phyloP scores from a whole-genome alignment of 108 stramenopile genomes.

The Cyclotella choctawhatcheeana region DNA sequence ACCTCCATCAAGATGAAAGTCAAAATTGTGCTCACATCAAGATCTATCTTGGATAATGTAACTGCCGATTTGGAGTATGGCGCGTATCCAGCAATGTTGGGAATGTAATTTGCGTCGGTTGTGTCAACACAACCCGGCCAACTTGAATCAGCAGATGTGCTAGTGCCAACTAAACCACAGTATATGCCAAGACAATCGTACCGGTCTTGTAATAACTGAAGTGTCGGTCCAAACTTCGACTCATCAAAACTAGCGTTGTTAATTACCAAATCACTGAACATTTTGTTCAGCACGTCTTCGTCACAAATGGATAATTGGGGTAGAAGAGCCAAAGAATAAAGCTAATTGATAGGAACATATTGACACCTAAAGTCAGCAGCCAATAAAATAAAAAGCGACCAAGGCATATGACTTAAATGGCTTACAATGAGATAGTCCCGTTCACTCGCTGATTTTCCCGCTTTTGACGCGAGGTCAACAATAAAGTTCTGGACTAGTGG shows the following conservation, averaged over 20 bases:
- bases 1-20: slow-evolving; percentile 50
- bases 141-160: slow-evolving; percentile 1
- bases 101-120: slow-evolving; percentile 11
- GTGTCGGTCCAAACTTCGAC: slow-evolving; percentile 7
- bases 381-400: background rate
- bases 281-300: slow-evolving; percentile 20
- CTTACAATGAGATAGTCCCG: slow-evolving; percentile 34
- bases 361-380: background rate
- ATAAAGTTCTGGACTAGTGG: slow-evolving; percentile 67
- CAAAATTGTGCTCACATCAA: slow-evolving; percentile 48
- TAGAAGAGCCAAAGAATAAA: slow-evolving; percentile 43
- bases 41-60: slow-evolving; percentile 42
- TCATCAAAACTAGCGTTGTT: slow-evolving; percentile 2
- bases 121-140: background rate
- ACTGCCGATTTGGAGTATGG: slow-evolving; percentile 28
- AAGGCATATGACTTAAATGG: background rate
- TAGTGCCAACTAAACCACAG: slow-evolving; percentile 27
- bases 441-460: slow-evolving; percentile 13
- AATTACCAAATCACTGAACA: slow-evolving; percentile 28
- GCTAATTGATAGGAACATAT: background rate
- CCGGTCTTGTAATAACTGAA: slow-evolving; percentile 31
- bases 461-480: slow-evolving; percentile 36
- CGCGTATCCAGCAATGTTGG: slow-evolving; percentile 31
- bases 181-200: slow-evolving; percentile 46
- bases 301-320: slow-evolving; percentile 49